Evolutionary conservation across 805 yeast species (phyloP), one percentile per base, ranked within the genome.

Genomic region (Schizosaccharomyces cryophilus): DNA sequence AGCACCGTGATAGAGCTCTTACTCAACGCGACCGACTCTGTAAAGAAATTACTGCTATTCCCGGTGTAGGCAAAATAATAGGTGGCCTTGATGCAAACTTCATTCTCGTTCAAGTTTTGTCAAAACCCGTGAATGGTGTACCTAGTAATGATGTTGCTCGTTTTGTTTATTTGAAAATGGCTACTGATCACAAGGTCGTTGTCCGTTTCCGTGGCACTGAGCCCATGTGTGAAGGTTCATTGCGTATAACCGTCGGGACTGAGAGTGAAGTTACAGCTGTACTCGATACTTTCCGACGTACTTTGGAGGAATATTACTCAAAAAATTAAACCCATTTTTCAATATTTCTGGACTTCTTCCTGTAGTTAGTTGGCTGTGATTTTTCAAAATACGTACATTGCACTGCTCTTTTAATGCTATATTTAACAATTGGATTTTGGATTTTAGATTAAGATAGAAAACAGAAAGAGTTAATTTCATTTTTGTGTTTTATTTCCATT

Each of bases 31-130:
- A 65, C 0, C 64, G 74, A 26, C 73, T 93, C 42, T 70, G 83
- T 60, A 66, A 74, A 3, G 78, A 75, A 60, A 73, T 93, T 42
- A 76, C 78, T 29, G 69, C 74, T 24, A 68, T 89, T 51, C 73
- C 79, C 5, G 82, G 84, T 13, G 76, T 90, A 29, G 94, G 93
- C 29, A 77, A 77, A 62, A 78, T 83, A 61, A 78, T 87, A 61
- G 97, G 98, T 54, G 78, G 78, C 48, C 88, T 93, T 1, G 95
- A 87, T 69, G 83, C 96, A 3, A 93, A 93, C 70, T 93, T 93
- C 70, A 65, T 93, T 6, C 76, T 93, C 62, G 69, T 89, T 17
- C 84, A 87, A 69, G 74, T 90, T 24, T 75, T 86, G 61, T 82
- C 81, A 68, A 73, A 73, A 59, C 69, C 72, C 1, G n/a, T 19